Base-by-base conservation (phyloP, 2,329 filamentous ascomycete genomes). In the Stagonosporopsis chrysanthemi region DNA sequence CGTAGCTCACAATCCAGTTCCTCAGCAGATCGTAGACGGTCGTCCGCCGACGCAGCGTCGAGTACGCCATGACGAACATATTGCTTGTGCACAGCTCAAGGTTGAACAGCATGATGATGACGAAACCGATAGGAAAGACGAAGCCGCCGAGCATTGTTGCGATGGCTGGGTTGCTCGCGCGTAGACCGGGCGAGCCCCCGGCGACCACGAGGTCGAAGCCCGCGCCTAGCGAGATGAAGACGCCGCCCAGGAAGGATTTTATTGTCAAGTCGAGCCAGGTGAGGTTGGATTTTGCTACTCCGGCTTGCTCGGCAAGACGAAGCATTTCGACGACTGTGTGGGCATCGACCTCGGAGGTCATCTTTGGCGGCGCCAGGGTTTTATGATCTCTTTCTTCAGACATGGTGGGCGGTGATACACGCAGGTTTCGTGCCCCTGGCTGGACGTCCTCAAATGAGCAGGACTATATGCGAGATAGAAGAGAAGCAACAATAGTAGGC, bases 131-230 rank as follows among this genome's bases (percentile, higher is more conserved):
- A 15, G 63, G 63, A 22, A 62, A 62, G 5, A 40, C 47, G 15
- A 61, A 45, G 3, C 33, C 58, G 26, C 40, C 40, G 28, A 66
- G 45, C 9, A 66, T 40, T 1, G 46, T 62, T 17, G 52, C 61
- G 2, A 66, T 43, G 4, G 52, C 44, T n/a, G 63, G 59, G 23
- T 66, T 66, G 36, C 53, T 60, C 3, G 28, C 8, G 1, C 61
- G 58, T 3, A 66, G 54, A 35, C 61, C 52, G 7, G 72, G 62
- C 46, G 76, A 69, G 14, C 68, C 66, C 2, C 66, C 66, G 2
- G 66, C 67, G n/a, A 73, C 67, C 17, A 74, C 68, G 60, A 77
- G 68, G 19, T 71, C 64, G 45, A 71, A 73, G 41, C 74, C 74
- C 6, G 69, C 73, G 14, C 71, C 71, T 14, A 72, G 68, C 45